phyloP scores from a whole-genome alignment of 2,329 filamentous ascomycete species.

The Ophiosphaerella narmari region DNA sequence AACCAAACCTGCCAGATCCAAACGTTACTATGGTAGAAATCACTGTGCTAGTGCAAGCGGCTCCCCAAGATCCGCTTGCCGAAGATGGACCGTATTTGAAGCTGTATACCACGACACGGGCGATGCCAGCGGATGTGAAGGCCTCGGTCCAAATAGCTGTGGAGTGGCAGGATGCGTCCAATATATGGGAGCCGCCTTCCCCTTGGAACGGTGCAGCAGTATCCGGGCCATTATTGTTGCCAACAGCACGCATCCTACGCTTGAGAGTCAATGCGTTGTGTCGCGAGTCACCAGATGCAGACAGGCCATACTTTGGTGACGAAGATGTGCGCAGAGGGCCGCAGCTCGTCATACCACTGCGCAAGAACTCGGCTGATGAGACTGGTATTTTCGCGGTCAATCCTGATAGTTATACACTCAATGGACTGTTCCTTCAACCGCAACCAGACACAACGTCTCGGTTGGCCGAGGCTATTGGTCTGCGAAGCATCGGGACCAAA shows the following conservation, averaged over 20 bases:
- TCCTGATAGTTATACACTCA: neutral
- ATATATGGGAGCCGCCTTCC: neutral
- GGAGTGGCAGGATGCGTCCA: neutral
- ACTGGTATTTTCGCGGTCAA: neutral
- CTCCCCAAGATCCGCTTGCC: neutral
- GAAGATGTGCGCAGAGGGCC: neutral
- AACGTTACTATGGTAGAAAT: neutral
- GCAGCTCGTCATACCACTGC: neutral
- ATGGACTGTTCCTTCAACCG: neutral
- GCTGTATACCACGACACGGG: neutral
- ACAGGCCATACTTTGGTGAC: neutral
- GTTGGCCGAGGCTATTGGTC: neutral
- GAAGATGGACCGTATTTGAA: neutral
- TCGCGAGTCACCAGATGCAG: neutral
- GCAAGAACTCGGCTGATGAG: neutral
- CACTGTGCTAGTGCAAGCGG: neutral
- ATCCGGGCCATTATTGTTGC: neutral
- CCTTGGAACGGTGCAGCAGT: neutral
- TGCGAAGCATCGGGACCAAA: neutral
- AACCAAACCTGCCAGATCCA: neutral
- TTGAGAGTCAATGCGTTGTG: neutral
- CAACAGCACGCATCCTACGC: neutral
- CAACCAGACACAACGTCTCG: neutral
- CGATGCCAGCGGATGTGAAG: neutral
- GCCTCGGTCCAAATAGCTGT: neutral